These are phyloP conservation scores for Trebouxiophyceae sp. DNA, from an alignment of 163 green algal genomes.

Conservation along the genomic window DNA sequence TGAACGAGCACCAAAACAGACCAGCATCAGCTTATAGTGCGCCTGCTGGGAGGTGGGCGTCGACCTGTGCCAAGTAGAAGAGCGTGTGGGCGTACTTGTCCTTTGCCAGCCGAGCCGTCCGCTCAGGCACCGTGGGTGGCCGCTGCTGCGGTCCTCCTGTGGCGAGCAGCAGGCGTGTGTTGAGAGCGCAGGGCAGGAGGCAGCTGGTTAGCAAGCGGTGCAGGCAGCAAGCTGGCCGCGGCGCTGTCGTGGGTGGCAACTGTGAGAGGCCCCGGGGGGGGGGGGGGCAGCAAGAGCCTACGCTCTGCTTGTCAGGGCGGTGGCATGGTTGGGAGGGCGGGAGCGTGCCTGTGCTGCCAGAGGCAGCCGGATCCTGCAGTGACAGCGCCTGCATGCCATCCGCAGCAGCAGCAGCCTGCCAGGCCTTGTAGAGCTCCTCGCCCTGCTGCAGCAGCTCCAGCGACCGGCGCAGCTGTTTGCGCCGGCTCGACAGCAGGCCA, in stretches of 20 bases:
- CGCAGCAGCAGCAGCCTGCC: not conserved
- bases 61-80: not conserved
- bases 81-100: conserved; percentile 1
- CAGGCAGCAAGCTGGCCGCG: no score
- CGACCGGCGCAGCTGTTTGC: not conserved
- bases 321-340: not conserved
- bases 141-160: not conserved
- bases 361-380: not conserved
- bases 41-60: no score
- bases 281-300: not conserved
- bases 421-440: not conserved
- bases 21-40: no score
- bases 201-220: no score
- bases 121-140: not conserved
- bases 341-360: not conserved
- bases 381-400: not conserved
- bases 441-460: not conserved
- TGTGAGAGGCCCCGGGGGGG: no score
- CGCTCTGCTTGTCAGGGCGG: not conserved
- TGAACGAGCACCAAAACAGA: no score
- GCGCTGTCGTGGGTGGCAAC: no score
- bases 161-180: not conserved
- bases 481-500: not conserved
- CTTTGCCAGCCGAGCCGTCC: not conserved
- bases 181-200: no score